These are phyloP conservation scores for Apiotrichum gracile DNA, from an alignment of 1,284 basidiomycete species.

Conservation along the genomic window DNA sequence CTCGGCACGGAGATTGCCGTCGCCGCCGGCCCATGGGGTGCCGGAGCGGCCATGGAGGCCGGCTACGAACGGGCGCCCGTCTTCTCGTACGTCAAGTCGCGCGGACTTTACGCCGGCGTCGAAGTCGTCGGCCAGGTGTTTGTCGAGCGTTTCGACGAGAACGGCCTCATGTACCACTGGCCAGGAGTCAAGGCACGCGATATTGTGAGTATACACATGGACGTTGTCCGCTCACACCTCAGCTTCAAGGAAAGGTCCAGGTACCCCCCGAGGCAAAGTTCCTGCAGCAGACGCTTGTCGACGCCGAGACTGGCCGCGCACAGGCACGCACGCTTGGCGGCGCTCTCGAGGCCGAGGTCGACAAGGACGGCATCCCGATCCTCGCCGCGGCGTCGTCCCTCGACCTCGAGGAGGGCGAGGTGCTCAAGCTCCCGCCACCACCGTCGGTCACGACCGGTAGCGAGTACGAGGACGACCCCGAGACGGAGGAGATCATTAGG, in stretches of 20 bases:
- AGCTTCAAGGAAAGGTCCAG: conserved; percentile 48
- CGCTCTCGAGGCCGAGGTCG: conserved; percentile 33
- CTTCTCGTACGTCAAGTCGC: conserved; percentile 45
- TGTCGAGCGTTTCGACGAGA: conserved; percentile 46
- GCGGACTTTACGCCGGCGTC: conserved; percentile 50
- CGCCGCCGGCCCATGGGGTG: conserved; percentile 52
- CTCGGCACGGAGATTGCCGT: conserved; percentile 52
- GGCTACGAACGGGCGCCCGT: conserved; percentile 49
- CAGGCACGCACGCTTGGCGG: conserved; percentile 43
- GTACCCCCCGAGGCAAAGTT: conserved; percentile 48
- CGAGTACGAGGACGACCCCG: conserved; percentile 40
- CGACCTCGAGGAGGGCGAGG: conserved; percentile 43
- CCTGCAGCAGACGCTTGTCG: conserved; percentile 48
- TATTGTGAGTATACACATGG: conserved; percentile 37
- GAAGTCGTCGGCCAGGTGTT: conserved; percentile 51
- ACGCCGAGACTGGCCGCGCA: conserved; percentile 52
- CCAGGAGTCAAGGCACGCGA: conserved; percentile 47
- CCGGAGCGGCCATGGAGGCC: conserved; percentile 49
- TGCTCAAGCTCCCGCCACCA: conserved; percentile 49
- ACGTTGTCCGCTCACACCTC: background rate
- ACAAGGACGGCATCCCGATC: conserved; percentile 10
- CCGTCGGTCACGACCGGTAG: conserved; percentile 42
- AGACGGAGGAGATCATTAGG: conserved; percentile 29
- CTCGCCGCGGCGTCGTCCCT: background rate
- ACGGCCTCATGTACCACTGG: conserved; percentile 47